Conservation (phyloP, 257 asterid genomes). For the Nicotiana tomentosiformis region DNA sequence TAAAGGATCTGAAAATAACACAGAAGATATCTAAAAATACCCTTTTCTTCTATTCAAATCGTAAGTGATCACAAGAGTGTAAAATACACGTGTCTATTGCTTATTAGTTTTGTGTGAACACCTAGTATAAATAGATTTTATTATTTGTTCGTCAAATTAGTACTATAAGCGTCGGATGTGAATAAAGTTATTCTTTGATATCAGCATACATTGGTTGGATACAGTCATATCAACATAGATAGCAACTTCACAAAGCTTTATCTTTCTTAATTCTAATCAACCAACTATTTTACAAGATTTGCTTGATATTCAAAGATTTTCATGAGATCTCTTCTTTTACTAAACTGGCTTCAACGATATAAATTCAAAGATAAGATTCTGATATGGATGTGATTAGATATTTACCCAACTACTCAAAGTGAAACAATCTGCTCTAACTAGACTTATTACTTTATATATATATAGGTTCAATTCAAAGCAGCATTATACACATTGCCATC, state of each 20-base stretch:
- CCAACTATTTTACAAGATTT: not conserved
- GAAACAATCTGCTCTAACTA: not conserved
- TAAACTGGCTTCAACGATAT: not conserved
- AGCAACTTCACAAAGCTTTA: not conserved
- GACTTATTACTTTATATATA: not conserved
- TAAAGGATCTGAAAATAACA: too few relatives aligned
- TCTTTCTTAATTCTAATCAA: not conserved
- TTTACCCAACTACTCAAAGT: not conserved
- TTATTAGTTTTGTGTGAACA: not conserved
- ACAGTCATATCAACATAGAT: not conserved
- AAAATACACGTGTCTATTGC: not conserved
- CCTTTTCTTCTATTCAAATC: too few relatives aligned
- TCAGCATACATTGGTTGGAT: not conserved
- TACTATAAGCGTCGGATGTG: not conserved
- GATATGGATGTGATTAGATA: not conserved
- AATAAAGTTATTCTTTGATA: not conserved
- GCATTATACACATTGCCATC: not conserved
- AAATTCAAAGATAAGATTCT: constrained; percentile 3
- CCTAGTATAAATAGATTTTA: not conserved
- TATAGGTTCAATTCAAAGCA: not conserved
- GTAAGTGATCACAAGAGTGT: too few relatives aligned
- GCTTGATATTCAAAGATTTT: not conserved
- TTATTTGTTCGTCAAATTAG: not conserved
- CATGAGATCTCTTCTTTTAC: not conserved
- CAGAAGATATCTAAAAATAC: too few relatives aligned